Conservation (phyloP, 75 land plant genomes). For the Selaginella moellendorffii region DNA sequence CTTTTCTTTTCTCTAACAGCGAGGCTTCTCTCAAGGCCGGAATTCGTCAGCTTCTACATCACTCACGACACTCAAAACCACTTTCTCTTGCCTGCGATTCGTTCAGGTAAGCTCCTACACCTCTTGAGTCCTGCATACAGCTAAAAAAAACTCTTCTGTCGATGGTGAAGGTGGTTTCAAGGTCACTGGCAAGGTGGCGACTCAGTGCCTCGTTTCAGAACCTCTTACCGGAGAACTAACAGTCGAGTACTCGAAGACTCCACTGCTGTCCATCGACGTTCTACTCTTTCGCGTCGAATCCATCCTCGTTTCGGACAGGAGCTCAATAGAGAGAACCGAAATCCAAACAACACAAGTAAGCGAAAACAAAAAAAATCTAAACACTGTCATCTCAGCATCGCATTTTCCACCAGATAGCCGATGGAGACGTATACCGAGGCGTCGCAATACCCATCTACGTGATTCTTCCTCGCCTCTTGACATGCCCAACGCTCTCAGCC, state of each 20-base stretch:
- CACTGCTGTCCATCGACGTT: conserved; percentile 64
- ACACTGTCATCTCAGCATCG: no score
- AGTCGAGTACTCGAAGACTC: conserved; percentile 55
- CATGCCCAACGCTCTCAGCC: conserved; percentile 67
- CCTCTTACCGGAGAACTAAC: conserved; percentile 54
- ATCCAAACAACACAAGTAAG: conserved; percentile 73
- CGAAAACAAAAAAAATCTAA: neutral
- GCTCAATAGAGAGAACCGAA: conserved; percentile 46
- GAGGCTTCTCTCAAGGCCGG: conserved; percentile 12
- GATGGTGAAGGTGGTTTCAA: conserved; percentile 51
- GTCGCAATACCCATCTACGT: conserved; percentile 63
- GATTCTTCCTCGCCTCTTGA: conserved; percentile 69
- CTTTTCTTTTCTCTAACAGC: neutral
- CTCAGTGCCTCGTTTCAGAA: conserved; percentile 47
- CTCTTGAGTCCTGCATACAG: neutral
- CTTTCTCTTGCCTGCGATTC: conserved; percentile 48
- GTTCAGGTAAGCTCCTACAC: conserved; percentile 39
- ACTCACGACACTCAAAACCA: conserved; percentile 90
- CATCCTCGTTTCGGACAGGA: conserved; percentile 45
- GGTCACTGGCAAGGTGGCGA: conserved; percentile 48
- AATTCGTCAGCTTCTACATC: conserved; percentile 56
- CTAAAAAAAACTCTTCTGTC: neutral
- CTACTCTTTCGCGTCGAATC: conserved; percentile 60
- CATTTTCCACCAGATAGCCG: conserved; percentile 44
- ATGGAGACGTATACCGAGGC: conserved; percentile 65